Conservation (phyloP, 345 rosid genomes). For the Sisymbrium altissimum region DNA sequence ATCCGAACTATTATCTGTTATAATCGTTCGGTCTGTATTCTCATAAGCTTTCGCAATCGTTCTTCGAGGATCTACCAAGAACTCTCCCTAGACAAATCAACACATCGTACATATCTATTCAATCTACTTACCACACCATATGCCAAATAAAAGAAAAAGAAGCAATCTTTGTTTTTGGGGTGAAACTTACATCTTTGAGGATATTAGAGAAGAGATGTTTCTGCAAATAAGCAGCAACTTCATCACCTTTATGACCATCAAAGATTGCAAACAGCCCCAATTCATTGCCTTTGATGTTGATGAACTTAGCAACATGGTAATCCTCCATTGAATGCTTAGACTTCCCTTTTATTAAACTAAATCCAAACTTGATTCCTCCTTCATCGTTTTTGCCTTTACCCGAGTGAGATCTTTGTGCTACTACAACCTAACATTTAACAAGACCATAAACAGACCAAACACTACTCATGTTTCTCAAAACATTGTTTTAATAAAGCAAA, state of each 20-base stretch:
- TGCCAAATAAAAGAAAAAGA: not conserved
- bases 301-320: constrained; percentile 68
- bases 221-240: constrained; percentile 62
- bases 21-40: constrained; percentile 63
- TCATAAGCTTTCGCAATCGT: constrained; percentile 66
- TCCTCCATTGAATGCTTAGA: constrained; percentile 80
- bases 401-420: constrained; percentile 42
- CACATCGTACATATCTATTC: not conserved
- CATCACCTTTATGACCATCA: constrained; percentile 75
- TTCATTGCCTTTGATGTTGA: constrained; percentile 48
- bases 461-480: not conserved
- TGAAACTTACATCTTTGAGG: constrained; percentile 56
- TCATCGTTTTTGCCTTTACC: constrained; percentile 58
- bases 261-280: constrained; percentile 72
- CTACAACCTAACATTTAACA: constrained; percentile 34
- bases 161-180: not conserved
- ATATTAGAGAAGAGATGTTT: constrained; percentile 63
- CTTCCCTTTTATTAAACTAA: constrained; percentile 60
- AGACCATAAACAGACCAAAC: not conserved
- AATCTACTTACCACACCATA: not conserved
- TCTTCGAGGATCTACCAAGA: constrained; percentile 57
- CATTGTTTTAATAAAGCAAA: not conserved
- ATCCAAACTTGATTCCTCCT: constrained; percentile 56
- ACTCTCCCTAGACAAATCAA: constrained; percentile 50
- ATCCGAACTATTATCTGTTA: constrained; percentile 43